Base-by-base conservation (phyloP, 208 protist genomes). In the Vickermania ingenoplastis region DNA sequence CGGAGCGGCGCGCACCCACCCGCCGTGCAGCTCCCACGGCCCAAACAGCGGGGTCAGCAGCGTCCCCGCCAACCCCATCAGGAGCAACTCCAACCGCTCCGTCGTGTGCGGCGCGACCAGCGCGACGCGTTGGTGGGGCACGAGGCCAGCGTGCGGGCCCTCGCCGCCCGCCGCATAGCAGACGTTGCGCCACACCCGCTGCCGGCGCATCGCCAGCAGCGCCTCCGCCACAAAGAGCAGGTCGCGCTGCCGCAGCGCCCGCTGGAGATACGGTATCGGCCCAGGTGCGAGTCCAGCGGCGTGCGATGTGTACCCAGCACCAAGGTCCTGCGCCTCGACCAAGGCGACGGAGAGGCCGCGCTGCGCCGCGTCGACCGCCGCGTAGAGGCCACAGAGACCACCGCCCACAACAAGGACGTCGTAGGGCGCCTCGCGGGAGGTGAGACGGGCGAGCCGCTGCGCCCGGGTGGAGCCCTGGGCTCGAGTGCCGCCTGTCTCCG, bases 341-440 rank as follows among this genome's bases (percentile, higher is more conserved):
- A 91, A 36, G 3, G 79, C 83, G 11, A 90, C 83, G 5, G 71
- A 71, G 31, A 91, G 69, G 21, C 88, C 88, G 7, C 88, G 79
- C 55, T 84, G 79, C 4, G 84, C 82, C 2, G 88, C 88, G 50
- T 94, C 88, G 3, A 94, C 78, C 17, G 88, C 84, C 0, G 76
- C 75, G 76, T 92, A 92, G 14, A 94, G 66, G 1, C 84, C 88
- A 0, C 50, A 73, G 3, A 84, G 58, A 13, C 85, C 83, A 22
- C 82, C 84, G 28, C 88, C 88, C 17, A 94, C 41, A 2, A 95
- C 73, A 41, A 90, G 69, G 2, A 93, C 65, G 61, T 93, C 85
- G 17, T 63, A 23, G 2, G 30, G 58, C 1, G 53, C 54, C 1
- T 59, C 59, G 53, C 71, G 67, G 7, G 11, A 13, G 5, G 41